Base-by-base conservation (phyloP, 1,139 yeast species). In the Candida sp. region DNA sequence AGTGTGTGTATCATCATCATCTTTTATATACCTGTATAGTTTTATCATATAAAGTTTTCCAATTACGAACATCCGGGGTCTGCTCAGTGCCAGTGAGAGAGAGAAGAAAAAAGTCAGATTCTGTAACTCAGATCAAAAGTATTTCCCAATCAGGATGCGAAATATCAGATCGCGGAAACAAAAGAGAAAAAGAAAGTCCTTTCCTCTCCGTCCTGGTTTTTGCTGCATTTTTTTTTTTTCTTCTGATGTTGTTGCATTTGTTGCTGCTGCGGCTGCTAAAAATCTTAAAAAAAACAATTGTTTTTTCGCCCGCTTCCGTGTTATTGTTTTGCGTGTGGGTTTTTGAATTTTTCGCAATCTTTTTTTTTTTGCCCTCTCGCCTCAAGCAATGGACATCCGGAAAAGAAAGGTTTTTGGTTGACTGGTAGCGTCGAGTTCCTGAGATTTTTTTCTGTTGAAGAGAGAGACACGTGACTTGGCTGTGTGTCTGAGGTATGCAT, bases 261-360 rank as follows among this genome's bases (percentile, higher is more conserved):
- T 17, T 17, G 17, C 17, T 17, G 17, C 17, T 31, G 44, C 46
- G 46, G 46, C 46, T 43, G 46, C 46, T 43, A 43, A 43, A 43
- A 34, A 34, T 34, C 12, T 31, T 26, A 12, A 17, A 17, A 17
- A 17, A 17, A 17, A 17, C 17, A 17, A 23, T 11, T 11, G n/a
- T 25, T 26, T 31, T 42, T 42, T 42, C 34, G 8, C 12, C 17
- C 17, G 17, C 17, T 7, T 31, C 30, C 26, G 11, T 39, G n/a
- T 25, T 25, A 31, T 41, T 17, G 26, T 30, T 41, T 30, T 41
- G 23, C 8, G 12, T 41, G 30, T 31, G 28, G 31, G 33, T 43
- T 43, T 43, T 43, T 40, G 46, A 39, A 43, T 43, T 43, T 43
- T 43, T 43, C 46, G 46, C 46, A 43, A 43, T 43, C 38, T 33